phyloP scores from a whole-genome alignment of 2,329 filamentous ascomycete genomes.

The Byssochlamys sp. region DNA sequence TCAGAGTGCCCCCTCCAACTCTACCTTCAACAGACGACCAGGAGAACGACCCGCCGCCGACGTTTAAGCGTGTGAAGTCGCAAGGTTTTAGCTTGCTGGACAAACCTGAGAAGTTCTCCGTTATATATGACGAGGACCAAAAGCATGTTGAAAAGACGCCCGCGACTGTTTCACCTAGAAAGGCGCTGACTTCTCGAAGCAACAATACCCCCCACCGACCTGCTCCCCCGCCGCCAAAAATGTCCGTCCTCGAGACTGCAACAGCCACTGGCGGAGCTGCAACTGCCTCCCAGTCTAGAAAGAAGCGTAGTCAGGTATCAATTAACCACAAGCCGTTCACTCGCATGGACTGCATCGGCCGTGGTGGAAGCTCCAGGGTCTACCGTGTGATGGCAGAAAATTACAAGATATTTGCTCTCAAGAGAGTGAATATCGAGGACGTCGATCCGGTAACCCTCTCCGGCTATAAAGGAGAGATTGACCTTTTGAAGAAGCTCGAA shows the following conservation, averaged over 20 bases:
- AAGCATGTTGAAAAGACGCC: slow-evolving; percentile 37
- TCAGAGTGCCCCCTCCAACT: slow-evolving; percentile 49
- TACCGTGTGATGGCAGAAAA: slow-evolving; percentile 97
- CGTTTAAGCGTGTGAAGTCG: slow-evolving; percentile 55
- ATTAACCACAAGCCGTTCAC: slow-evolving; percentile 90
- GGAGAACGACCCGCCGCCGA: slow-evolving; percentile 70
- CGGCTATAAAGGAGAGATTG: slow-evolving; percentile 92
- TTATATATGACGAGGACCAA: slow-evolving; percentile 40
- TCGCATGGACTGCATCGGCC: slow-evolving; percentile 77
- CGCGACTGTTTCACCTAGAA: slow-evolving; percentile 35
- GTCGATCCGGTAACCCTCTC: slow-evolving; percentile 73
- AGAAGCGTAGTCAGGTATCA: slow-evolving; percentile 71
- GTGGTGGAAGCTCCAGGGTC: slow-evolving; percentile 86
- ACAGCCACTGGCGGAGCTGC: slow-evolving; percentile 74
- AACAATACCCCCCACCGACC: slow-evolving; percentile 67
- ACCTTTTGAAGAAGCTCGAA: slow-evolving; percentile 69
- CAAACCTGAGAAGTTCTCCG: slow-evolving; percentile 46
- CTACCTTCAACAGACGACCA: slow-evolving; percentile 63
- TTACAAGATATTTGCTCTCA: slow-evolving; percentile 86
- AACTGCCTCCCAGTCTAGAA: slow-evolving; percentile 60
- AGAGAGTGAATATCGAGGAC: slow-evolving; percentile 81
- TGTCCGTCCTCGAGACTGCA: slow-evolving; percentile 88
- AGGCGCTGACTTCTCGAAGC: slow-evolving; percentile 44
- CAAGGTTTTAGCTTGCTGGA: slow-evolving; percentile 47
- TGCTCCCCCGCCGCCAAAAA: slow-evolving; percentile 80